Percentiles rank a stretch among this genome's conserved stretches.
phyloP scores from a whole-genome alignment of 176 grass and related monocot genomes.

The Zea luxurians region DNA sequence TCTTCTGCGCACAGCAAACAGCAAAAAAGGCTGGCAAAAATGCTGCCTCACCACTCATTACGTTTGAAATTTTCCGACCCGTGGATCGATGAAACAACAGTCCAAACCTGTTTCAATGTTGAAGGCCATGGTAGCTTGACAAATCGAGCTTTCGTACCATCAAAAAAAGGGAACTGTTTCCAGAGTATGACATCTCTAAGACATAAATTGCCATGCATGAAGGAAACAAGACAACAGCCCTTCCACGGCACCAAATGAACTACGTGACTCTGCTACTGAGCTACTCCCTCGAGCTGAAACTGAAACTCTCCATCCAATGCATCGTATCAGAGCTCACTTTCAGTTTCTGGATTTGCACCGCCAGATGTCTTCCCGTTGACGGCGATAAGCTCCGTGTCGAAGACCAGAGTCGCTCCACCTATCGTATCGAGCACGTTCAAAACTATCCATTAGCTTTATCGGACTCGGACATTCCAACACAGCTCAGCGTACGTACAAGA shows the following conservation, averaged over 20 bases:
- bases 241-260: neutral
- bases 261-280: neutral
- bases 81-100: neutral
- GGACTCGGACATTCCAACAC: neutral
- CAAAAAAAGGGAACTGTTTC: no score
- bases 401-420: constrained; percentile 87
- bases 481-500: neutral
- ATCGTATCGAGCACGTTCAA: constrained; percentile 18
- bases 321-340: constrained; percentile 57
- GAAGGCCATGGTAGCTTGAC: no score
- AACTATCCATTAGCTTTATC: constrained; percentile 16
- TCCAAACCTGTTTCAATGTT: neutral
- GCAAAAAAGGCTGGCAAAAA: neutral
- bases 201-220: neutral
- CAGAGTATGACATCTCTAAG: neutral
- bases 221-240: neutral
- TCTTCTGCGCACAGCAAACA: neutral
- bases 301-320: neutral
- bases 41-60: neutral
- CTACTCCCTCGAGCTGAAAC: neutral
- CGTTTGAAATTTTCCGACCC: neutral
- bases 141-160: no score
- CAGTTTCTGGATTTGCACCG: neutral
- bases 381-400: constrained; percentile 84
- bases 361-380: constrained; percentile 65